Conservation (phyloP, 164 flowering plant species). For the Piper longum region DNA sequence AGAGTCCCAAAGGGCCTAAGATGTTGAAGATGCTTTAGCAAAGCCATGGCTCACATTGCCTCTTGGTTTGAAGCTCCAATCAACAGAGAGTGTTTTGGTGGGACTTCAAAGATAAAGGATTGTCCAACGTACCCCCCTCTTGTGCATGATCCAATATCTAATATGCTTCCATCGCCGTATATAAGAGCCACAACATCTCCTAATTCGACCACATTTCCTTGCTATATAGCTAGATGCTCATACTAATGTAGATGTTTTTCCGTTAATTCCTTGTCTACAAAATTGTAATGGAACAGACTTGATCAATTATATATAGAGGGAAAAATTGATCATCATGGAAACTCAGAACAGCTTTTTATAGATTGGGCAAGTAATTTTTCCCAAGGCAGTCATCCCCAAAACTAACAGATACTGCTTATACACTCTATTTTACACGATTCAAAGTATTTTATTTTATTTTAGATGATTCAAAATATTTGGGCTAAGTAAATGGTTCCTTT, state of each 20-base stretch:
- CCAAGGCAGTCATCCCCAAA: too few relatives aligned
- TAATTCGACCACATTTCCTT: constrained; percentile 30
- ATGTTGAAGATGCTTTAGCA: constrained; percentile 67
- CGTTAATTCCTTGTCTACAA: not conserved
- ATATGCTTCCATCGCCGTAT: not conserved
- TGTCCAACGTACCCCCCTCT: constrained; percentile 58
- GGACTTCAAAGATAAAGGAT: constrained; percentile 74
- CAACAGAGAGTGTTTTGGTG: constrained; percentile 55
- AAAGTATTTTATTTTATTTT: too few relatives aligned
- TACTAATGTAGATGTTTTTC: not conserved
- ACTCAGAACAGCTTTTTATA: too few relatives aligned
- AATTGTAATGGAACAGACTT: too few relatives aligned
- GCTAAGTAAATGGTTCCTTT: too few relatives aligned
- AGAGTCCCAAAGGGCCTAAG: too few relatives aligned
- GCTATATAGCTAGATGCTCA: constrained; percentile 1
- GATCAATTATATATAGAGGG: too few relatives aligned
- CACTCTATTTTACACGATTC: too few relatives aligned
- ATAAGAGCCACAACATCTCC: not conserved
- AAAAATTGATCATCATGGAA: too few relatives aligned
- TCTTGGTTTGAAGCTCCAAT: constrained; percentile 83
- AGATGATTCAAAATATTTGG: too few relatives aligned
- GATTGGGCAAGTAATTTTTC: too few relatives aligned
- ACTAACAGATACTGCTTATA: too few relatives aligned
- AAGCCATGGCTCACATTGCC: constrained; percentile 95
- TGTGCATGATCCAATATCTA: constrained; percentile 8